Evolutionary conservation across 768 basidiomycete genomes (phyloP), one percentile per base, ranked within the genome.

Genomic region (Lactarius evosmus): DNA sequence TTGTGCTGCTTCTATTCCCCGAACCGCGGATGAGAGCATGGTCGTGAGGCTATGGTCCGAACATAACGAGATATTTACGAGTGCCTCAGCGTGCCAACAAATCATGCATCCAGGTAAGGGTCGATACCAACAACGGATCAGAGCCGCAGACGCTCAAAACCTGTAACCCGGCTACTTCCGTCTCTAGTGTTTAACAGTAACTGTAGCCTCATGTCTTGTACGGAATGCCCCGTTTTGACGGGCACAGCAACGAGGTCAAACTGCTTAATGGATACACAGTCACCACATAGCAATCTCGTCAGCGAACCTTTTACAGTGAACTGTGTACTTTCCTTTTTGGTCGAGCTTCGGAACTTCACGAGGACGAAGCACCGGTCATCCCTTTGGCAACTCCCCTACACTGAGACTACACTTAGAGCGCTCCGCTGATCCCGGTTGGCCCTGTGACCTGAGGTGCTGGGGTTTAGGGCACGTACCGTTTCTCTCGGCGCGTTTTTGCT

Each of bases 271-370:
- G n/a, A 19, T 5, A 25, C 36, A 4, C 27, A 19, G 17, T 40
- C 32, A 57, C 50, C 59, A 30, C 59, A 56, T 56, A 27, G 50
- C 49, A 7, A 32, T 55, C 54, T 51, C 32, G 50, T 61, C 64
- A 53, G 64, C 64, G 60, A 57, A 65, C 58, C 59, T 61, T 60
- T 65, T 65, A 54, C 53, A 32, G 29, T 55, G 25, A 19, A 5
- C 22, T 36, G 6, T 49, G 41, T 40, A 14, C n/a, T 22, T 12
- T 14, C 36, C 11, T 40, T 32, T 3, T 46, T 7, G 0, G 4
- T 11, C 14, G 29, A 22, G 4, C 19, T 36, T 60, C 3, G 44
- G 58, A 46, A 27, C 3, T 34, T 12, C 33, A 12, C 33, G 52
- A 32, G 22, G 3, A 12, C 29, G n/a, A 29, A 27, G 22, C 22